Base-by-base conservation (phyloP, 768 basidiomycete genomes). In the Podaxis sp. region DNA sequence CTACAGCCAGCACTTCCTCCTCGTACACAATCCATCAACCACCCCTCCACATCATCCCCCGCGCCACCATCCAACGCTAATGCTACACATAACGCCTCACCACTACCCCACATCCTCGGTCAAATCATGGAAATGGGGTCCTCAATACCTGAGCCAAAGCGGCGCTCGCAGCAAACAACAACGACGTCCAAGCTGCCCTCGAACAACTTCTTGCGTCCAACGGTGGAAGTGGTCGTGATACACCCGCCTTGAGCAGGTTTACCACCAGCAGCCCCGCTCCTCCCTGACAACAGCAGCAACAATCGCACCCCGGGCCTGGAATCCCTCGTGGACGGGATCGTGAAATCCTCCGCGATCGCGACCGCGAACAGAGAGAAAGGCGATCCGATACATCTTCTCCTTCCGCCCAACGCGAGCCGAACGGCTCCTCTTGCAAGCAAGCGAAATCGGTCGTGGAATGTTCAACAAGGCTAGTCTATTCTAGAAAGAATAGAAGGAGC, bases 401-500 rank as follows among this genome's bases (percentile, higher is more conserved):
- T 17, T 36, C 57, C 24, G 28, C 82, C 12, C 85, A 89, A 83
- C 85, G n/a, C 90, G 92, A 39, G 88, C 93, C 3, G 91, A 93
- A 66, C 92, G 90, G 70, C 72, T 95, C 0, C 68, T 96, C 0
- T 81, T 88, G 0, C 93, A 95, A 67, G 96, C 95, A 0, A 88
- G 87, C 61, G 91, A 91, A 72, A 86, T 99, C 57, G 94, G 96
- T 5, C 76, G 90, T 63, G 89, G 78, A 63, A 76, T 97, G 74
- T 90, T 98, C 70, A 93, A 79, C 65, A 87, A 86, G 63, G 96
- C 95, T 3, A 93, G 88, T 68, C 84, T 87, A 2, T 87, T 96
- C 57, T 97, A 92, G 93, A 90, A 86, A 67, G 84, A 89, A 64
- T 88, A 93, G 9, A 93, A 86, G 71, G 92, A 91, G 72, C 84